phyloP scores from a whole-genome alignment of 2,329 filamentous ascomycete species.

The Microsporum audouinii region DNA sequence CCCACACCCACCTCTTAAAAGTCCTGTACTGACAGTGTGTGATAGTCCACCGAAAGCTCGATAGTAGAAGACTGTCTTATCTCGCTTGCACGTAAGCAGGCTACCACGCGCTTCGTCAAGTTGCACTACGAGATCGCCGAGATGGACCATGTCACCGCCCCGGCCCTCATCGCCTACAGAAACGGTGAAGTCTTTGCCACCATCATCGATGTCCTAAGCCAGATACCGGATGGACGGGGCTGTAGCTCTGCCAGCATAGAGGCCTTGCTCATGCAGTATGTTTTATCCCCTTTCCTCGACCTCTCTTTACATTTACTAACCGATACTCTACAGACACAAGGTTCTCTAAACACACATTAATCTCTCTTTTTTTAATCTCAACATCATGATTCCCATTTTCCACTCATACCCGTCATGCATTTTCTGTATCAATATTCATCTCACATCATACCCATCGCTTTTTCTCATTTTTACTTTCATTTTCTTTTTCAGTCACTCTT shows the following conservation, averaged over 20 bases:
- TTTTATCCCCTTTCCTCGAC: conserved; percentile 10
- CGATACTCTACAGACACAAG: conserved; percentile 18
- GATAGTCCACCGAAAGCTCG: conserved; percentile 63
- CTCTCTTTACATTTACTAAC: conserved; percentile 7
- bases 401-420: background rate
- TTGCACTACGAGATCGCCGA: conserved; percentile 86
- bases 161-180: conserved; percentile 78
- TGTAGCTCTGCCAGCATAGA: conserved; percentile 45
- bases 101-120: conserved; percentile 74
- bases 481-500: conserved; percentile 3
- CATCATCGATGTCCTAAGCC: conserved; percentile 72
- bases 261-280: conserved; percentile 45
- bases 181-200: conserved; percentile 85
- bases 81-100: conserved; percentile 60
- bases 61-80: conserved; percentile 68
- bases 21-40: background rate
- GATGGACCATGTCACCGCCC: conserved; percentile 79
- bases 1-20: too few species aligned
- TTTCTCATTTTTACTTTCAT: background rate
- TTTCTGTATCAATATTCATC: background rate
- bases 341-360: conserved; percentile 19
- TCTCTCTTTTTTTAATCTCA: background rate
- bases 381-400: background rate
- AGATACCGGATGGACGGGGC: conserved; percentile 56
- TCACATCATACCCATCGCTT: background rate